Evolutionary conservation across 1,284 basidiomycete species (phyloP).

Genomic region (Lignosus rhinocerotis): DNA sequence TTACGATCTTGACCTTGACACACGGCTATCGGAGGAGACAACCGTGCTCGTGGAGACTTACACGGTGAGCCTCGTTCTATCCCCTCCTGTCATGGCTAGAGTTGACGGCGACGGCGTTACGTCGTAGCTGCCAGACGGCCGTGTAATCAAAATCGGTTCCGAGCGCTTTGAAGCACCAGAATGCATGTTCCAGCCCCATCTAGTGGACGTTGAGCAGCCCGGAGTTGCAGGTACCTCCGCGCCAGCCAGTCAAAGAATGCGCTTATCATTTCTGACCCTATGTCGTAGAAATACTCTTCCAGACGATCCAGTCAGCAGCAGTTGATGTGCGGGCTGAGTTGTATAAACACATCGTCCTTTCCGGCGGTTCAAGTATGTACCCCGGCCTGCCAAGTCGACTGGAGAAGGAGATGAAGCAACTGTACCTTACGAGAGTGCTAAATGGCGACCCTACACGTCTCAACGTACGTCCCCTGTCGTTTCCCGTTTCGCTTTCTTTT

Average conservation of each 20-base stretch:
- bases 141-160: conserved; percentile 95
- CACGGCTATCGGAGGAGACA: conserved; percentile 93
- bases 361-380: conserved; percentile 98
- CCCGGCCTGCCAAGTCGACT: conserved; percentile 94
- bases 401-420: conserved; percentile 99
- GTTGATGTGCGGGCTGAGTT: conserved; percentile 90
- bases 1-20: conserved; percentile 96
- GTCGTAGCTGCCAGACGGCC: conserved; percentile 88
- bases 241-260: background rate
- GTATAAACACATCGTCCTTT: conserved; percentile 98
- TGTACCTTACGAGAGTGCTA: conserved; percentile 91
- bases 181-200: conserved; percentile 99
- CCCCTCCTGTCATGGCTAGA: conserved; percentile 14
- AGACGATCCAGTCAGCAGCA: conserved; percentile 92
- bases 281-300: conserved; percentile 86
- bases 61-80: conserved; percentile 57
- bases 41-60: conserved; percentile 96
- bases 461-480: conserved; percentile 62
- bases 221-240: conserved; percentile 80
- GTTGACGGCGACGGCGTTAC: background rate
- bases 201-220: conserved; percentile 96
- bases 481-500: background rate
- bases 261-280: background rate
- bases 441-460: conserved; percentile 83
- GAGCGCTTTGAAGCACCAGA: conserved; percentile 99